Evolutionary conservation across 2,329 filamentous ascomycete genomes (phyloP).

Genomic region (Thelonectria blattea): DNA sequence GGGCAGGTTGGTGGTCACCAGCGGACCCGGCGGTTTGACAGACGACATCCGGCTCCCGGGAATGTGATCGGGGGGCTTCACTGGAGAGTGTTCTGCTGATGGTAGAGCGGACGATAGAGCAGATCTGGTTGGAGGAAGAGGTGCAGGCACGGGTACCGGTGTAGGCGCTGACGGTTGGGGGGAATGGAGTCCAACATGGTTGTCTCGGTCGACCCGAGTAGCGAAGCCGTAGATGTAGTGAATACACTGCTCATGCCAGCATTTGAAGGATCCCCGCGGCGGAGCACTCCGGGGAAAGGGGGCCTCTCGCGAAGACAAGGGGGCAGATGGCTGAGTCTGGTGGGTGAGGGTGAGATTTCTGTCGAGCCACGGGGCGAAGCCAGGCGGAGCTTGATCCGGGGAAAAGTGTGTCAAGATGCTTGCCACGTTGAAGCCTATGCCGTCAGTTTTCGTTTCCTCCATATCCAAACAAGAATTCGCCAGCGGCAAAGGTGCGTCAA

Average conservation of each 20-base stretch:
- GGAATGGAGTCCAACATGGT: slow-evolving; percentile 56
- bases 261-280: slow-evolving; percentile 52
- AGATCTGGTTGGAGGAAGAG: slow-evolving; percentile 42
- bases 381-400: slow-evolving; percentile 48
- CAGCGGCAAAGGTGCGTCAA: background rate
- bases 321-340: slow-evolving; percentile 55
- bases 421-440: slow-evolving; percentile 41
- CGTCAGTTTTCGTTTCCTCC: slow-evolving; percentile 31
- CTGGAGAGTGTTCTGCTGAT: slow-evolving; percentile 20
- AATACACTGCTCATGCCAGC: slow-evolving; percentile 60
- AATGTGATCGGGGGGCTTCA: slow-evolving; percentile 30
- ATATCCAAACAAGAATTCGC: background rate
- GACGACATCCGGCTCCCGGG: slow-evolving; percentile 39
- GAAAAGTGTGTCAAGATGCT: slow-evolving; percentile 40
- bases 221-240: slow-evolving; percentile 65
- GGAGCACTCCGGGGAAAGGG: slow-evolving; percentile 8
- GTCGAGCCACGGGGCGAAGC: slow-evolving; percentile 59
- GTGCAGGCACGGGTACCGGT: slow-evolving; percentile 40
- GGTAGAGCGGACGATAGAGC: slow-evolving; percentile 23
- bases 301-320: slow-evolving; percentile 35
- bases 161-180: slow-evolving; percentile 19
- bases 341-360: slow-evolving; percentile 55
- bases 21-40: slow-evolving; percentile 46
- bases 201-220: slow-evolving; percentile 57
- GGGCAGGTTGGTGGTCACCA: slow-evolving; percentile 39